Evolutionary conservation across 257 asterid species (phyloP).

Genomic region (Solanum stenotomum): DNA sequence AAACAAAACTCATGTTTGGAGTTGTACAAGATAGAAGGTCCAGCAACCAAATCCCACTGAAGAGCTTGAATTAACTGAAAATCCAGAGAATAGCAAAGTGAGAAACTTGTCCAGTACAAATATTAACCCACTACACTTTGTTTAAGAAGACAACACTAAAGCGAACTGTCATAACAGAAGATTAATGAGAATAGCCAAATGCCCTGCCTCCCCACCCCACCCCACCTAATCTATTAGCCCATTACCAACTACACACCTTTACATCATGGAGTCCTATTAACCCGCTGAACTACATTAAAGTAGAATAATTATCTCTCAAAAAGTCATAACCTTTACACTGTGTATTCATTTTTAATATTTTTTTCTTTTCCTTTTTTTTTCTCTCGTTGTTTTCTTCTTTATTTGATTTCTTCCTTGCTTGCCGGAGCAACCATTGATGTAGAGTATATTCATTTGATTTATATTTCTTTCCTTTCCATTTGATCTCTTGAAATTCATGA

Average conservation of each 20-base stretch:
- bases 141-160: background rate
- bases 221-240: background rate
- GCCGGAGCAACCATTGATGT: background rate
- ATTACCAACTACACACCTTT: background rate
- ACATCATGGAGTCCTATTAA: background rate
- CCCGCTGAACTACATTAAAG: background rate
- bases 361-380: no score
- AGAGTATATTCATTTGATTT: background rate
- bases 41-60: background rate
- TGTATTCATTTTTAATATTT: background rate
- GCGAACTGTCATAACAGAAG: background rate
- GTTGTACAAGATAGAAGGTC: background rate
- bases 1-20: slow-evolving; percentile 82
- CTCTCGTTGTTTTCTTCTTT: background rate
- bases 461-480: background rate
- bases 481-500: background rate
- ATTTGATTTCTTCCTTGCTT: background rate
- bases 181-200: background rate
- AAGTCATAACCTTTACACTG: background rate
- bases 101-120: background rate
- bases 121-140: background rate
- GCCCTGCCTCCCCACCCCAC: background rate
- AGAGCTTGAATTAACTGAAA: background rate
- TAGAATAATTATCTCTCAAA: background rate
- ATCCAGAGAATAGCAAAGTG: background rate